These are phyloP conservation scores for Fistulifera solaris DNA, from an alignment of 108 stramenopile species.

Conservation along the genomic window DNA sequence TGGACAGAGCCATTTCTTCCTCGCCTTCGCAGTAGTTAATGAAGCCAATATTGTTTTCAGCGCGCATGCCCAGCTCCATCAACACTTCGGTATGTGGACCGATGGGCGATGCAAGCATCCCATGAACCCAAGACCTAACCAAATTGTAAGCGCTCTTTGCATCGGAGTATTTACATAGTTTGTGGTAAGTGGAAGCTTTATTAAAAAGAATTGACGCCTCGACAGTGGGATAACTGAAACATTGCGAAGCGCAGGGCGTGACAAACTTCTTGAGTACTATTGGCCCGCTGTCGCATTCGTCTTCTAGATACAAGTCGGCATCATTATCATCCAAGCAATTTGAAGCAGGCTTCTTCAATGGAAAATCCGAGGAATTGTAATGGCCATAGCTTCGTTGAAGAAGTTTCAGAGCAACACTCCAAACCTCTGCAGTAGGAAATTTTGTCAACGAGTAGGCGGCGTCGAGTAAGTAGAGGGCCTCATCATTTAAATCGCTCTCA, in stretches of 20 bases:
- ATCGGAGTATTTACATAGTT: slow-evolving; percentile 5
- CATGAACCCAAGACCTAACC: not conserved
- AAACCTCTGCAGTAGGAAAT: too few species aligned
- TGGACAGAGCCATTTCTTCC: slow-evolving; percentile 17
- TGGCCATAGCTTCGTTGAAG: too few species aligned
- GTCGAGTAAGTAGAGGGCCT: too few species aligned
- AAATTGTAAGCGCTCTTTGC: slow-evolving; percentile 9
- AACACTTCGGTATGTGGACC: slow-evolving; percentile 1
- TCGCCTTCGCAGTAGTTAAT: slow-evolving; percentile 22
- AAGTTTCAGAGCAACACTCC: too few species aligned
- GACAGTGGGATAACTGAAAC: slow-evolving; percentile 8
- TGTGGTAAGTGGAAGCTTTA: slow-evolving; percentile 26
- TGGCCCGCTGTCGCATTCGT: slow-evolving; percentile 43
- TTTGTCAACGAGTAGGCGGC: too few species aligned
- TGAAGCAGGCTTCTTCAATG: too few species aligned
- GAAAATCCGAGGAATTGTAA: too few species aligned
- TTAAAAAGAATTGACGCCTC: slow-evolving; percentile 28
- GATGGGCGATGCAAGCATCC: not conserved
- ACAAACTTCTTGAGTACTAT: slow-evolving; percentile 14
- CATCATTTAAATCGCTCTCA: too few species aligned
- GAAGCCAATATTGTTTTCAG: slow-evolving; percentile 40
- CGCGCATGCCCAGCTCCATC: slow-evolving; percentile 22
- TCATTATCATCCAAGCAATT: too few species aligned
- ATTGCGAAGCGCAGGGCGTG: not conserved
- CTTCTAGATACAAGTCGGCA: slow-evolving; percentile 24